Percentiles rank a stretch among this genome's conserved stretches.
Evolutionary conservation across 2,329 filamentous ascomycete species (phyloP).

Genomic region (Pseudogymnoascus sp.): DNA sequence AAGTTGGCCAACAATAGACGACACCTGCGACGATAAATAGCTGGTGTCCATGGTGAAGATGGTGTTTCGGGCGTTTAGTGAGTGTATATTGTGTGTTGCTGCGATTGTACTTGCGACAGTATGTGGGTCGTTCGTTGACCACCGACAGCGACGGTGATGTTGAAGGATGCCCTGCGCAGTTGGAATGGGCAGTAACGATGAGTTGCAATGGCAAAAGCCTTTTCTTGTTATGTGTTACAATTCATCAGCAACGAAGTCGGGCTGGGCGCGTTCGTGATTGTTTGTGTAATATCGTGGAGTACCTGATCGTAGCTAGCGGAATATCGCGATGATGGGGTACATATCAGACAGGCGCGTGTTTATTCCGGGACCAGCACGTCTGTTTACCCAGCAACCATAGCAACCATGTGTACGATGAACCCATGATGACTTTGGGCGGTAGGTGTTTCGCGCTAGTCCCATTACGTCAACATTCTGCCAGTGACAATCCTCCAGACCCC

Average conservation of each 20-base stretch:
- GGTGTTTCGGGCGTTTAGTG: not conserved
- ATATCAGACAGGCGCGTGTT: slow-evolving; percentile 7
- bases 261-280: slow-evolving; percentile 3
- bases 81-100: not conserved
- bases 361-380: slow-evolving; percentile 4
- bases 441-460: not conserved
- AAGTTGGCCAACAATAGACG: slow-evolving; percentile 83
- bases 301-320: not conserved
- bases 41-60: slow-evolving; percentile 68
- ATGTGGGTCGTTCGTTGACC: slow-evolving; percentile 2
- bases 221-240: slow-evolving; percentile 7
- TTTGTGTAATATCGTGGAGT: slow-evolving; percentile 6
- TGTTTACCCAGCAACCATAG: slow-evolving; percentile 9
- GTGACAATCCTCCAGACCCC: not conserved
- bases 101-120: slow-evolving; percentile 1
- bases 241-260: slow-evolving; percentile 2
- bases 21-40: slow-evolving; percentile 91
- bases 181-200: not conserved
- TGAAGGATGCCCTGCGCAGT: not conserved
- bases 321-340: slow-evolving; percentile 5
- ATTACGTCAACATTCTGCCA: not conserved
- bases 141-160: not conserved
- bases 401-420: not conserved
- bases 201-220: slow-evolving; percentile 5
- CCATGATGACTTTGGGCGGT: slow-evolving; percentile 6